Percentiles rank a stretch among this genome's conserved stretches.
Conservation (phyloP, 306 rosid species). For the Sesbania bispinosa region DNA sequence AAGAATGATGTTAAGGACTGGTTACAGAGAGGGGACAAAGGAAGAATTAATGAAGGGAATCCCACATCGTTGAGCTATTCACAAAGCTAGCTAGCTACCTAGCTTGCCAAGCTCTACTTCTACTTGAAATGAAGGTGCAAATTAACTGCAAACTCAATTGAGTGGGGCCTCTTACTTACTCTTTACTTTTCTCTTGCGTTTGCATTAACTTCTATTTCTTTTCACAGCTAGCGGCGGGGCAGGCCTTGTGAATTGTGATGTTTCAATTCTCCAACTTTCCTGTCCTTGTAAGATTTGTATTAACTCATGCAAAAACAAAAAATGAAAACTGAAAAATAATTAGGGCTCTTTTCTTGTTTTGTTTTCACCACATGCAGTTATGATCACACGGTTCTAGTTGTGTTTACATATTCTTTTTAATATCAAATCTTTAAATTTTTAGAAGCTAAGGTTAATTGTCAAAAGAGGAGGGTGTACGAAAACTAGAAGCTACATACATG, state of each 20-base stretch:
- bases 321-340: not conserved
- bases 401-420: too few relatives aligned
- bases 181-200: conserved; percentile 23
- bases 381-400: not conserved
- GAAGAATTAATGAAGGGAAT: conserved; percentile 35
- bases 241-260: conserved; percentile 17
- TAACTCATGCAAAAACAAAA: not conserved
- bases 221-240: conserved; percentile 9
- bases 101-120: conserved; percentile 13
- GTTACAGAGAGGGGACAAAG: conserved; percentile 15
- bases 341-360: not conserved
- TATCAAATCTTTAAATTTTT: too few relatives aligned
- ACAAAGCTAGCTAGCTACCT: conserved; percentile 10
- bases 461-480: not conserved
- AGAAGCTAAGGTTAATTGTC: too few relatives aligned
- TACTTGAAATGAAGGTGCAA: too few relatives aligned
- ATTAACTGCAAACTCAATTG: conserved; percentile 25
- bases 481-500: not conserved
- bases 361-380: not conserved
- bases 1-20: conserved; percentile 17
- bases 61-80: conserved; percentile 21
- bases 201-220: conserved; percentile 28
- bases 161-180: conserved; percentile 31
- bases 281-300: conserved; percentile 13
- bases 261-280: conserved; percentile 18